A percentile compares a stretch with the other conserved stretches of the same genome.
phyloP scores from a whole-genome alignment of 306 rosid genomes.

The Ochetophila trinervis region DNA sequence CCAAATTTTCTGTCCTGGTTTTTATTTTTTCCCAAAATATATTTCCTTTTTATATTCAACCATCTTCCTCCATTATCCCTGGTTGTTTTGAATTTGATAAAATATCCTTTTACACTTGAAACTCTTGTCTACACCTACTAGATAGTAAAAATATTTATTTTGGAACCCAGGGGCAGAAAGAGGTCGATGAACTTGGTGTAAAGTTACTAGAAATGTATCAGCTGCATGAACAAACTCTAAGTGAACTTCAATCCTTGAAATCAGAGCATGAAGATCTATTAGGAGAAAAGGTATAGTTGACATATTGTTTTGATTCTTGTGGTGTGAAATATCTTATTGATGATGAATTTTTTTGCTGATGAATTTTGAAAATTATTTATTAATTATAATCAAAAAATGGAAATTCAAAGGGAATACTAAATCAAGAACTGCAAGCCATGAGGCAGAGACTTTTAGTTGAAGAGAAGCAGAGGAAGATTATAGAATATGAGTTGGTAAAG shows the following conservation, averaged over 20 bases:
- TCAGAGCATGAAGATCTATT: constrained; percentile 32
- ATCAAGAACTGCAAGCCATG: constrained; percentile 40
- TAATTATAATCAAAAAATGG: not conserved
- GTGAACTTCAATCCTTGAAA: constrained; percentile 46
- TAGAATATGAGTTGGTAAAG: constrained; percentile 46
- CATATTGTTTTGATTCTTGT: not conserved
- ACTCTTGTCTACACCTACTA: not conserved
- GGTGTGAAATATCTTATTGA: not conserved
- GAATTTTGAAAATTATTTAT: constrained; percentile 7
- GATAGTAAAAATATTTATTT: not conserved
- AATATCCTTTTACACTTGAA: not conserved
- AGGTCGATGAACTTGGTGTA: constrained; percentile 34
- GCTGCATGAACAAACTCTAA: constrained; percentile 35
- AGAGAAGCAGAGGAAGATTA: constrained; percentile 49
- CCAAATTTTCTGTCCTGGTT: not conserved
- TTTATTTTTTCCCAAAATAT: too few relatives aligned
- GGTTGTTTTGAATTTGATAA: not conserved
- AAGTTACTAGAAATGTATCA: constrained; percentile 43
- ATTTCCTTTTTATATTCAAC: too few relatives aligned
- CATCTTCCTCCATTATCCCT: too few relatives aligned
- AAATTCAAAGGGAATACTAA: constrained; percentile 35
- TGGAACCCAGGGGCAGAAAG: constrained; percentile 40
- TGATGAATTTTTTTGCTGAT: not conserved
- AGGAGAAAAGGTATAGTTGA: constrained; percentile 44
- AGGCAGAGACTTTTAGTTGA: constrained; percentile 42